Evolutionary conservation across 2,329 filamentous ascomycete species (phyloP).

Genomic region (Talaromyces albobiverticillius): DNA sequence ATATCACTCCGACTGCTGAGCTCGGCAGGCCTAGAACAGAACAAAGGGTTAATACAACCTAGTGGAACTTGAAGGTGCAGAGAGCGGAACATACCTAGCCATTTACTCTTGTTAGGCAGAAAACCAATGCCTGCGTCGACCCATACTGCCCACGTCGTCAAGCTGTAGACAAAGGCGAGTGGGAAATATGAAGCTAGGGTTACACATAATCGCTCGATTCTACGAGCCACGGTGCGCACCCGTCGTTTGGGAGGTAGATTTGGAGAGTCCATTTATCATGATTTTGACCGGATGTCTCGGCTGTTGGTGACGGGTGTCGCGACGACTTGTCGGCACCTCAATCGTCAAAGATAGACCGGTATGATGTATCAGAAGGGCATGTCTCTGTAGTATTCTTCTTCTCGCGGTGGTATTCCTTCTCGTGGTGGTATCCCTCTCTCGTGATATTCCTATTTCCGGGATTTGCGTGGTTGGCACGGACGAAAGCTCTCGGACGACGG

Average conservation of each 20-base stretch:
- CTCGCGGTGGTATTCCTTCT: too few species aligned
- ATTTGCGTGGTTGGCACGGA: too few species aligned
- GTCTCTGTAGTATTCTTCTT: too few species aligned
- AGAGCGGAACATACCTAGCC: slow-evolving; percentile 36
- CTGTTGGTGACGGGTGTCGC: neutral
- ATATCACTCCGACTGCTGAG: slow-evolving; percentile 63
- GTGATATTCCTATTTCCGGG: too few species aligned
- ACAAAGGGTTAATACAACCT: neutral
- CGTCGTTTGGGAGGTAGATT: slow-evolving; percentile 41
- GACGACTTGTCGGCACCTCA: too few species aligned
- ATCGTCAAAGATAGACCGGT: neutral
- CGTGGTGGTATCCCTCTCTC: too few species aligned
- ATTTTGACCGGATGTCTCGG: neutral
- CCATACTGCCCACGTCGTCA: slow-evolving; percentile 94
- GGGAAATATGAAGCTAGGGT: slow-evolving; percentile 75
- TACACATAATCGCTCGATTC: slow-evolving; percentile 81
- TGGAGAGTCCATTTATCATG: slow-evolving; percentile 34
- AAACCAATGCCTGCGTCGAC: slow-evolving; percentile 74
- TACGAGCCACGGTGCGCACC: slow-evolving; percentile 41
- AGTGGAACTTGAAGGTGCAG: neutral
- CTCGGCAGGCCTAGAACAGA: slow-evolving; percentile 35
- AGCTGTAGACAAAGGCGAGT: slow-evolving; percentile 79
- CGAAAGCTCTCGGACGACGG: neutral
- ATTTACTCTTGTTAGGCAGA: slow-evolving; percentile 45
- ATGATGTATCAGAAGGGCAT: neutral